Conservation (phyloP, 257 asterid genomes). For the Solanum corneliomulleri region DNA sequence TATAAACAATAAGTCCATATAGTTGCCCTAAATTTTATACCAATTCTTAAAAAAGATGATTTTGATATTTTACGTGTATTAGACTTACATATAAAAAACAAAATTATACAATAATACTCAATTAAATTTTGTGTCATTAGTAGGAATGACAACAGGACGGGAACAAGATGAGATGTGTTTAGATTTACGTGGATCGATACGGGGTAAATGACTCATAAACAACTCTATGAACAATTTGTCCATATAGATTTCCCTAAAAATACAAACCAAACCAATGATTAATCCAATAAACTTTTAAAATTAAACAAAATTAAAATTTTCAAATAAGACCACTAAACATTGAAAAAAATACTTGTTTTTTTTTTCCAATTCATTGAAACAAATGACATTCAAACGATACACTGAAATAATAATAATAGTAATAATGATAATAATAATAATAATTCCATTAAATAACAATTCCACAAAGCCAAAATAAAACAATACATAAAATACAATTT, state of each 20-base stretch:
- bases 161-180: too few species aligned
- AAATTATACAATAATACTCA: accelerated
- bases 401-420: neutral
- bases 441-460: constrained; percentile 6
- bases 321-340: neutral
- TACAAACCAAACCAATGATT: neutral
- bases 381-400: neutral
- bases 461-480: neutral
- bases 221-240: too few species aligned
- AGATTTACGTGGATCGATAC: too few species aligned
- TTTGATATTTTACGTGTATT: too few species aligned
- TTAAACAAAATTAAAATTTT: neutral
- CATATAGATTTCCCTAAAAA: too few species aligned
- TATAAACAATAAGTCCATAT: neutral
- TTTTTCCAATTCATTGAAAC: neutral
- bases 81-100: too few species aligned
- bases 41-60: too few species aligned
- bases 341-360: neutral
- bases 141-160: too few species aligned
- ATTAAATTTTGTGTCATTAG: too few species aligned
- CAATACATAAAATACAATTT: neutral
- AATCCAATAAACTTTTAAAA: neutral
- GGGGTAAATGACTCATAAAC: too few species aligned
- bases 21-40: neutral
- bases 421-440: neutral